phyloP scores from a whole-genome alignment of 2,329 filamentous ascomycete genomes.

The Venturia pyrina region DNA sequence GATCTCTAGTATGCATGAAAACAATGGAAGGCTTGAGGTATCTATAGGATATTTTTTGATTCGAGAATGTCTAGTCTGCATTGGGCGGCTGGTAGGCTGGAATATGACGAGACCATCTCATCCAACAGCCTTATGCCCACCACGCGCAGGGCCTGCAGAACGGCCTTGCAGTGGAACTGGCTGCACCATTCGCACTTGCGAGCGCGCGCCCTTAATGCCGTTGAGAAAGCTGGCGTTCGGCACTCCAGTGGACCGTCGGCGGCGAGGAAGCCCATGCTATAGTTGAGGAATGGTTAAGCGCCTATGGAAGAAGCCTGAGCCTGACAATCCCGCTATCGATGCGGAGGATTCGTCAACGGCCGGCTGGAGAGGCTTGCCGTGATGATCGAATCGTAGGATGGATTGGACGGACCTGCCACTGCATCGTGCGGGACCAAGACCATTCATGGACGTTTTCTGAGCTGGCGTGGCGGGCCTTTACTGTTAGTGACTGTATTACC shows the following conservation, averaged over 20 bases:
- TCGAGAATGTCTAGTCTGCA: neutral
- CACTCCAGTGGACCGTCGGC: neutral
- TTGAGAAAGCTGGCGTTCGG: neutral
- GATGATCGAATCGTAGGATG: neutral
- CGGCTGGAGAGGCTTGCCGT: slow-evolving; percentile 1
- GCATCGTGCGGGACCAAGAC: neutral
- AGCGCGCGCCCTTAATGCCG: neutral
- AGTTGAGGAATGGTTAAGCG: neutral
- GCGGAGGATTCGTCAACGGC: neutral
- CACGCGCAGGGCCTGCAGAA: neutral
- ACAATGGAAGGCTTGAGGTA: neutral
- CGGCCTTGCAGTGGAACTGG: neutral
- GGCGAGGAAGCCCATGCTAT: neutral
- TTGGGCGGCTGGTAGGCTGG: neutral
- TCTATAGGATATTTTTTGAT: neutral
- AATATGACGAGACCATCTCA: neutral
- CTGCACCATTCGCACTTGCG: neutral
- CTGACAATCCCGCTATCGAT: neutral
- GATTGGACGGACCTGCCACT: neutral
- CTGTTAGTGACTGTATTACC: no score
- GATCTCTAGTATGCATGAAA: no score
- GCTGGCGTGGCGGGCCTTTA: no score
- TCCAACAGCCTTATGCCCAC: slow-evolving; percentile 1
- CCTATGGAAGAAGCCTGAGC: neutral
- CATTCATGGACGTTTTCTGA: neutral